phyloP scores from a whole-genome alignment of 148 eudicot species.

The Chenopodium formosanum region DNA sequence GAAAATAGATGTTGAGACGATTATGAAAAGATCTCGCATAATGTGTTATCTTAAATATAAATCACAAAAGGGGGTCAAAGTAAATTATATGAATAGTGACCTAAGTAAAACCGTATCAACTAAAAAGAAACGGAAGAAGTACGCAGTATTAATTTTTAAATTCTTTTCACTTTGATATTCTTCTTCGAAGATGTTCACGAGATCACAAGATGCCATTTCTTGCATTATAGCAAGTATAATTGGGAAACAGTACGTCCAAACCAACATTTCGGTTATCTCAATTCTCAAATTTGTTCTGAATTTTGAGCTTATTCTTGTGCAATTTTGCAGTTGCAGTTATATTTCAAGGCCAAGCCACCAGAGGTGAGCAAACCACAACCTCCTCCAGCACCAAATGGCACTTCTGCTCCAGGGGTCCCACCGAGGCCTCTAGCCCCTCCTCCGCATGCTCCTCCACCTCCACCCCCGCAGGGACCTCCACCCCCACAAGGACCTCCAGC shows the following conservation, averaged over 20 bases:
- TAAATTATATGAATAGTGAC: no score
- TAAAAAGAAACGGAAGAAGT: no score
- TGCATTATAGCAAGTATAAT: not conserved
- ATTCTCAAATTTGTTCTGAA: not conserved
- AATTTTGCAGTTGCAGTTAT: slow-evolving; percentile 75
- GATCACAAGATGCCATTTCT: not conserved
- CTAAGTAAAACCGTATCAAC: no score
- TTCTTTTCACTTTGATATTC: not conserved
- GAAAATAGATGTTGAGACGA: no score
- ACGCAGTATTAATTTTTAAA: no score
- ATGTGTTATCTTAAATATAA: no score
- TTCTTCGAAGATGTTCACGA: not conserved
- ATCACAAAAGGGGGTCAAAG: no score
- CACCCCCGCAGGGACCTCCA: slow-evolving; percentile 39
- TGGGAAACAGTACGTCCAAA: not conserved
- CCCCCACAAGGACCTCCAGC: slow-evolving; percentile 71
- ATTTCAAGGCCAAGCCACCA: slow-evolving; percentile 91
- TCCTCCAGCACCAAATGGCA: slow-evolving; percentile 51
- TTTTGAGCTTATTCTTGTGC: not conserved
- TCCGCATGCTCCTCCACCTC: slow-evolving; percentile 61
- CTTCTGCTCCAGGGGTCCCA: slow-evolving; percentile 75
- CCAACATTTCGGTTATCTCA: not conserved
- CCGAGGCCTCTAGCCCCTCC: slow-evolving; percentile 62
- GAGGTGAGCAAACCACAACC: slow-evolving; percentile 81
- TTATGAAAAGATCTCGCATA: no score